Evolutionary conservation across 2,329 filamentous ascomycete species (phyloP), one percentile per base, ranked within the genome.

Genomic region (Dothideomycetidae sp.): DNA sequence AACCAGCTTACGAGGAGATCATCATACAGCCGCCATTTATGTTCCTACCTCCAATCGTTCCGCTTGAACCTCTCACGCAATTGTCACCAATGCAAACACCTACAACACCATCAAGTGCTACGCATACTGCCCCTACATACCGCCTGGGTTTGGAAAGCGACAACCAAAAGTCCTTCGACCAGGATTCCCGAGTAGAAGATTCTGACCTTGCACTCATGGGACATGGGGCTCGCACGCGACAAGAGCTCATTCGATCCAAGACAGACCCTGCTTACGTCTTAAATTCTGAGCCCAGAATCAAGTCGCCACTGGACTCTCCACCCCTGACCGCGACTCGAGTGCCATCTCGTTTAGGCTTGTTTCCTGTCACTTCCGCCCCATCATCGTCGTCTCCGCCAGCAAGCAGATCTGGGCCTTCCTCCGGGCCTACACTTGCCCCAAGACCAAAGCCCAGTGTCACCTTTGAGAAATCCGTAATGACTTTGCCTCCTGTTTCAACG

Each of bases 271-370:
- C 36, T 7, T 38, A 38, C 28, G 30, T 29, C 3, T 14, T 38
- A 14, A 28, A 29, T 11, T 38, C 36, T 10, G 36, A 11, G 7
- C 7, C 7, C 7, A 26, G n/a, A n/a, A 26, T 26, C 11, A 38
- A 38, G 29, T 19, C 36, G 10, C 29, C 29, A n/a, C 28, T 19
- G 26, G 36, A 38, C 10, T 18, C 26, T 11, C 16, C 36, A 10
- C 31, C 36, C 28, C 29, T 31, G 26, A 16, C 36, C 5, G 30
- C 36, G 5, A 31, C 36, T 11, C 16, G 36, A 10, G 18, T 29
- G 15, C 36, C 36, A 11, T 38, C 36, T 7, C 21, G 32, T 12
- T 28, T 40, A 13, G 38, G 38, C 12, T 31, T 40, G 7, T 40
- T 40, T 15, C 38, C 38, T 16, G 38, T 34, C 15, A 40, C 31